phyloP scores from a whole-genome alignment of 352 stramenopile species.

The Peronospora destructor region DNA sequence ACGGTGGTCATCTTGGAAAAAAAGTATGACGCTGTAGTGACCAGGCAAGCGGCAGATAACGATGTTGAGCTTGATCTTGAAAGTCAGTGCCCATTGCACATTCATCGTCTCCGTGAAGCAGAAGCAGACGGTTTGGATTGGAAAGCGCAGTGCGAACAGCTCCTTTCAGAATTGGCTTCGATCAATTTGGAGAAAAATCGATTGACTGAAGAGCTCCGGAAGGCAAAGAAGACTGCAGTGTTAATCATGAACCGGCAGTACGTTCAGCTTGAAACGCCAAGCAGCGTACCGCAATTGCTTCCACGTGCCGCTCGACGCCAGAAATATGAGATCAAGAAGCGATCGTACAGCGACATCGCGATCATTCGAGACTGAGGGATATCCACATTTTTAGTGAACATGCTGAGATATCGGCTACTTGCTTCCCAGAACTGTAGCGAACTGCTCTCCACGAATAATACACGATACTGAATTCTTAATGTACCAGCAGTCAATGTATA shows the following conservation, averaged over 20 bases:
- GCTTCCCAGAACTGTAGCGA: neutral
- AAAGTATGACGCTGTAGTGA: slow-evolving; percentile 3
- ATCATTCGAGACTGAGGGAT: slow-evolving; percentile 2
- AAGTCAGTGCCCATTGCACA: slow-evolving; percentile 1
- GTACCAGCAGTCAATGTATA: neutral
- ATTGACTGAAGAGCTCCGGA: slow-evolving; percentile 16
- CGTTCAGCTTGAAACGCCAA: slow-evolving; percentile 7
- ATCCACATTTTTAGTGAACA: neutral
- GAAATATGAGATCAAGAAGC: slow-evolving; percentile 12
- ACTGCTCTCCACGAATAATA: neutral
- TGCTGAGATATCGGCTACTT: neutral
- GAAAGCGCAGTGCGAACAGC: slow-evolving; percentile 18
- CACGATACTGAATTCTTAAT: neutral
- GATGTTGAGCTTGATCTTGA: slow-evolving; percentile 8
- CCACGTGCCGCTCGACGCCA: neutral
- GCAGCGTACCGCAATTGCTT: slow-evolving; percentile 1
- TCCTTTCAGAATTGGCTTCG: slow-evolving; percentile 8
- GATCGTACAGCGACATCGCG: slow-evolving; percentile 13
- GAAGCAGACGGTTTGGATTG: slow-evolving; percentile 11
- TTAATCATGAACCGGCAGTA: slow-evolving; percentile 22
- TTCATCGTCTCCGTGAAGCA: slow-evolving; percentile 13
- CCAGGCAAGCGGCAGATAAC: slow-evolving; percentile 2
- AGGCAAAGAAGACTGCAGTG: slow-evolving; percentile 23
- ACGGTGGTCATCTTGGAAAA: slow-evolving; percentile 4
- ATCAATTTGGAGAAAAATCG: slow-evolving; percentile 16